Evolutionary conservation across 139 green algal species (phyloP), one percentile per base, ranked within the genome.

Genomic region (Cymbomonas tetramitiformis): DNA sequence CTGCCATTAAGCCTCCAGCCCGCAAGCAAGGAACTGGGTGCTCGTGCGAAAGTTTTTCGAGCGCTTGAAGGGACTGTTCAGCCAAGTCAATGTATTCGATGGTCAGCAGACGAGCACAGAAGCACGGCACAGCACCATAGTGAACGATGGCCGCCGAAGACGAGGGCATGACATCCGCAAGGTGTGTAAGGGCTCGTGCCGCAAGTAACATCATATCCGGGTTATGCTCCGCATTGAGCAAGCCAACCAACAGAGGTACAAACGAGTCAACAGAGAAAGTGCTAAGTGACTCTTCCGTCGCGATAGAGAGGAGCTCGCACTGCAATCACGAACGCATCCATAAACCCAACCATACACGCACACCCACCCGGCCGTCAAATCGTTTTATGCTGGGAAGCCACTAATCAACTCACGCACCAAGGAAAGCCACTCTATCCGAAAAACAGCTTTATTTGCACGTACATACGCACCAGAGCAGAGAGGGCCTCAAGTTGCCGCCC

Each of bases 11-110:
- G 1, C 78, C 88, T 0, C 88, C 88, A 4, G 75, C 61, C 15
- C 77, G 68, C 60, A 96, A 75, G 40, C 43, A 65, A 5, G 72
- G 46, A 1, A 56, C 51, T 2, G 85, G 72, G 62, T 94, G 82
- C 48, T 95, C 88, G 30, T 92, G 74, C 0, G 79, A 87, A 3
- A 96, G 73, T 78, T 96, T 96, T 74, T 95, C 80, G 62, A 96
- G 71, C 0, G 85, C 88, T 76, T 93, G 73, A 15, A 75, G 36
- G 29, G 43, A 65, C 75, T 96, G 88, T 68, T 97, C 89, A 21
- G 89, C 89, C 30, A 97, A 70, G 60, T 97, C 89, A 28, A 97
- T 97, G 77, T 96, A 96, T 70, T 97, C 89, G 9, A 96, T 94
- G 39, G 73, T 87, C 10, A 95, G 70, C 51, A 97, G 75, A 2